phyloP scores from a whole-genome alignment of 2,329 filamentous ascomycete genomes.

The Cytospora leucostoma region DNA sequence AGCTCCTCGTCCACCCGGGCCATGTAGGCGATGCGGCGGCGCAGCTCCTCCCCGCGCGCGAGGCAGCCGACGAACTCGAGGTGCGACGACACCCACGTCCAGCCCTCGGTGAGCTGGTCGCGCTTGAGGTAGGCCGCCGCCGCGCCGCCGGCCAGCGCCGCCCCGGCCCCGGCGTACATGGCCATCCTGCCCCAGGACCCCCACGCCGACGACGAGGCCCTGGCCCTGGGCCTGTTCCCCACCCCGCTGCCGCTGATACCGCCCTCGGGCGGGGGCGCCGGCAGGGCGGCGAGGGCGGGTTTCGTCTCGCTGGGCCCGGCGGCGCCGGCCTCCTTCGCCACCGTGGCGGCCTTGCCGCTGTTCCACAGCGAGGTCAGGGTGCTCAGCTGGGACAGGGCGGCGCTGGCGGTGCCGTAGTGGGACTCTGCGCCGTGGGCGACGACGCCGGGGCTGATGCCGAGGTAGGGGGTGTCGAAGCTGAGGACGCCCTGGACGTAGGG shows the following conservation, averaged over 20 bases:
- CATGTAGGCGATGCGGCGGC: conserved; percentile 70
- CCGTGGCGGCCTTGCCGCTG: conserved; percentile 41
- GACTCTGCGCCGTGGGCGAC: conserved; percentile 86
- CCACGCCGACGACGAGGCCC: conserved; percentile 61
- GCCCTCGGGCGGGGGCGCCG: conserved; percentile 37
- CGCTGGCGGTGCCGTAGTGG: conserved; percentile 74
- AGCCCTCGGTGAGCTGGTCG: conserved; percentile 74
- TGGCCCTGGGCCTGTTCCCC: background rate
- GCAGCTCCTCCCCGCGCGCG: conserved; percentile 78
- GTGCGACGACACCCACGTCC: conserved; percentile 83
- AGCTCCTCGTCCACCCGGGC: conserved; percentile 65
- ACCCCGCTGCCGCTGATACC: conserved; percentile 27
- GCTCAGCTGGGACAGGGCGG: conserved; percentile 68
- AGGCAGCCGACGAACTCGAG: conserved; percentile 92
- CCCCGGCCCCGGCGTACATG: conserved; percentile 81
- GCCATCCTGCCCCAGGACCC: conserved; percentile 82
- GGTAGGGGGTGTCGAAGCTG: conserved; percentile 91
- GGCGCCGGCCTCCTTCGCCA: conserved; percentile 26
- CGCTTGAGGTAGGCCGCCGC: conserved; percentile 85
- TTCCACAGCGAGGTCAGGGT: conserved; percentile 66
- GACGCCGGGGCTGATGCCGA: conserved; percentile 78
- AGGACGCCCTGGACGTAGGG: conserved; percentile 88
- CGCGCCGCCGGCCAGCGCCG: conserved; percentile 77
- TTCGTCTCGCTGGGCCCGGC: conserved; percentile 36
- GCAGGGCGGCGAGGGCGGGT: conserved; percentile 39